Base-by-base conservation (phyloP, 176 grass and related monocot species). In the Aegilops speltoides region DNA sequence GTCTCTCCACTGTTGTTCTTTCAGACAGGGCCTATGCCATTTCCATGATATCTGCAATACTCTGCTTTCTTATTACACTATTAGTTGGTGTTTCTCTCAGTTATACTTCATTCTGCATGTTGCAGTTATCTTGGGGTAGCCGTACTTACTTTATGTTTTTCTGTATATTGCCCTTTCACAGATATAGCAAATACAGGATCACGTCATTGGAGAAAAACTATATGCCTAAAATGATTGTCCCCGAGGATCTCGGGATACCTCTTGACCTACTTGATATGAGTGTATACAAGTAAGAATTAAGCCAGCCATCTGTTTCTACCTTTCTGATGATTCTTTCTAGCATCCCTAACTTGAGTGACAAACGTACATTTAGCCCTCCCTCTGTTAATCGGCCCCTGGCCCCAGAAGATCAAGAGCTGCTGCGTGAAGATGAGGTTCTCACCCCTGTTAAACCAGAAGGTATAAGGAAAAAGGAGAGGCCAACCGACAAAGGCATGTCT, bases 251-350 rank as follows among this genome's bases (percentile, higher is more conserved):
- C 48, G 97, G 97, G 73, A 91, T 96, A 86, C 94, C 97, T 93
- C 97, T 99, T 84, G 97, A 96, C 72, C 94, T 99, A 73, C 89
- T 99, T 83, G 97, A 99, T 76, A 93, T 99, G 83, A 95, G 80
- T 62, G 72, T 95, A 84, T 99, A 96, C 90, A 94, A 96, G 97
- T 99, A 94, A 90, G 89, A 64, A 79, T 82, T 85, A 54, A 65
- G 84, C 64, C 2, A 26, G 26, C 68, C 64, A 87, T 77, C 86
- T 86, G 11, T 67, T 86, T 80, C 83, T 79, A 76, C 52, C 34
- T 52, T 7, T 69, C 33, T 15, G 29, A 83, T 62, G 54, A 71
- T 86, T 52, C 68, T 52, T 79, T 79, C 11, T 83, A 76, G 56
- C 63, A 25, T 59, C 2, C 83, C 77, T 84, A 81, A 89, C 73